A percentile compares a stretch with the other conserved stretches of the same genome.
phyloP scores from a whole-genome alignment of 176 grass and related monocot species.

The Triticum timopheevii region DNA sequence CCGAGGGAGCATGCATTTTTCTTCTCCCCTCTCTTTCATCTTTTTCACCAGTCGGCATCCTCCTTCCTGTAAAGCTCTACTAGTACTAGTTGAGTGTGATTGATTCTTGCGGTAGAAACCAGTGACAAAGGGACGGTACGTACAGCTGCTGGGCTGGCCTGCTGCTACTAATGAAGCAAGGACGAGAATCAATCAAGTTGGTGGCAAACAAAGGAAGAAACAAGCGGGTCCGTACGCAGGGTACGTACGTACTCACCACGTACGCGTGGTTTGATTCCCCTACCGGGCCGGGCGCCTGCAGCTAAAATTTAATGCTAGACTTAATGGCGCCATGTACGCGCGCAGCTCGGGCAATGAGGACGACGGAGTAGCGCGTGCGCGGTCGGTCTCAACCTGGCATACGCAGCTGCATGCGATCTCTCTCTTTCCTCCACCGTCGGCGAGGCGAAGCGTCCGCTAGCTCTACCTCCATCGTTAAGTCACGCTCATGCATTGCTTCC shows the following conservation, averaged over 20 bases:
- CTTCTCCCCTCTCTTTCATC: neutral
- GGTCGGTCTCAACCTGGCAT: too few relatives aligned
- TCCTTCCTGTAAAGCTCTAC: neutral
- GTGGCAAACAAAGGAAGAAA: neutral
- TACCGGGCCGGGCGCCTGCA: too few relatives aligned
- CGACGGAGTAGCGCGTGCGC: too few relatives aligned
- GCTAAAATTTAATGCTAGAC: too few relatives aligned
- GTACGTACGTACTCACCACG: neutral
- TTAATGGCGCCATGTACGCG: too few relatives aligned
- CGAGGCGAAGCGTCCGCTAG: neutral
- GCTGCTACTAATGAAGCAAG: neutral
- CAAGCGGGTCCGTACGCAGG: neutral
- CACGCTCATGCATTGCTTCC: neutral
- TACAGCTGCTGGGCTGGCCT: too few relatives aligned
- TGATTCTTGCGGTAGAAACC: neutral
- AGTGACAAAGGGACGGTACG: neutral
- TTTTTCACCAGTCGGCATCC: neutral
- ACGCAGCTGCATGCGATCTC: neutral
- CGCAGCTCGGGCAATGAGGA: neutral
- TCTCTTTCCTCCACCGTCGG: neutral
- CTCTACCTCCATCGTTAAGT: neutral
- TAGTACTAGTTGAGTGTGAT: too few relatives aligned
- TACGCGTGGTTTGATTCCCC: slow-evolving; percentile 34
- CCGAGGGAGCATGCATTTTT: neutral
- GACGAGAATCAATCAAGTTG: neutral